Base-by-base conservation (phyloP, 108 stramenopile genomes). In the Seminavis robusta region DNA sequence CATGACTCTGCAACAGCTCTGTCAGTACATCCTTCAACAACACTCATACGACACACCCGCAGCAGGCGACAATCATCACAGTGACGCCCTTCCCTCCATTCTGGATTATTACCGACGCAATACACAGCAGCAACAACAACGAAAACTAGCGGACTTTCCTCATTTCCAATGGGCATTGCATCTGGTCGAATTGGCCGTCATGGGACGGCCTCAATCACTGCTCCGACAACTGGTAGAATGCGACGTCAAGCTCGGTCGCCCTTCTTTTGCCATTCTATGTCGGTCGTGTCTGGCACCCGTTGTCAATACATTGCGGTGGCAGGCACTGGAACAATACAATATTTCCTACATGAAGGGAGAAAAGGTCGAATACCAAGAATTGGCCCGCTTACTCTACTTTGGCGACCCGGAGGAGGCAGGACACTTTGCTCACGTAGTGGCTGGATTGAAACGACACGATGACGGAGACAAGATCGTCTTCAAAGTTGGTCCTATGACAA, bases 271-370 rank as follows among this genome's bases (percentile, higher is more conserved):
- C 7, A 11, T 23, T 40, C 8, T 59, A 26, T 60, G 55, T 17
- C 51, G 51, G 26, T 80, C 69, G 38, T 52, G 50, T 47, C 10
- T 80, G 41, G 61, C 47, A 20, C 58, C 60, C 1, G 23, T 21
- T 1, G 30, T 80, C 31, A 31, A 40, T 59, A 26, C 23, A 1
- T n/a, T 67, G 25, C 63, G 71, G 10, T 65, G 65, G 41, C 44
- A 66, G 17, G 54, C 62, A 0, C 44, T 73, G 15, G 58, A 69
- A 54, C 69, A 65, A 25, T 80, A 75, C 50, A 75, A 74, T 43
- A 43, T 46, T 1, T 52, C 47, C 27, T 79, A 60, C 31, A 64
- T 21, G 0, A 73, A 69, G 50, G 53, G 34, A 16, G 77, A 79
- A 58, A 31, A 20, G 23, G 54, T 79, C 8, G 1, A 56, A 1